Base-by-base conservation (phyloP, 257 asterid genomes). In the Solanum corneliomulleri region DNA sequence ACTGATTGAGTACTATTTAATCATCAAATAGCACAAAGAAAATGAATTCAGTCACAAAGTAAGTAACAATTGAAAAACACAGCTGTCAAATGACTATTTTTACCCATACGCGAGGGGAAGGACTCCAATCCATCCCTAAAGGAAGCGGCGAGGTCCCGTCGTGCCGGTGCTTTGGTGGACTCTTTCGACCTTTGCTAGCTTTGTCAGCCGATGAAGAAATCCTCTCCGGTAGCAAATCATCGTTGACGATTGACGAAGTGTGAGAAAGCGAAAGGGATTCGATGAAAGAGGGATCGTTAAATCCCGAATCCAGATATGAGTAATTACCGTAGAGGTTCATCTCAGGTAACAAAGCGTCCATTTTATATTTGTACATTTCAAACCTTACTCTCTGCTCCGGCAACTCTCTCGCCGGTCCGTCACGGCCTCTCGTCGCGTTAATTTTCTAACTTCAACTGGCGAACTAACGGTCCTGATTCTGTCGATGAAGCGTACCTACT, bases 111-210 rank as follows among this genome's bases (percentile, higher is more conserved):
- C 90, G 87, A 84, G 98, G 98, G 37, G 95, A 89, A 88, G 94
- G 93, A 90, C 96, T 95, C 98, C 98, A 95, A 87, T 95, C 98
- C 98, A 95, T 95, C 80, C 98, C 97, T 13, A 95, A 92, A 31
- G 98, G 98, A 77, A 95, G 94, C 66, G 98, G 98, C 60, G 98
- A 95, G 86, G 93, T 85, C 52, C 96, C 98, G 44, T 95, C 98
- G 85, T 94, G 97, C 49, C 96, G 94, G 72, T 85, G 92, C 90
- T 88, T 90, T 1, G 94, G 93, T 14, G 97, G 93, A 76, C 91
- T 89, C 47, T 47, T 77, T 82, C 82, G 29, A 66, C 85, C 88
- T 86, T 88, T 86, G 47, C 39, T 62, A 39, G 90, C 90, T 85
- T 64, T 90, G 29, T 92, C 91, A 69, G 88, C 60, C 25, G 25